Evolutionary conservation across 768 basidiomycete genomes (phyloP).

Genomic region (Pisolithus sp.): DNA sequence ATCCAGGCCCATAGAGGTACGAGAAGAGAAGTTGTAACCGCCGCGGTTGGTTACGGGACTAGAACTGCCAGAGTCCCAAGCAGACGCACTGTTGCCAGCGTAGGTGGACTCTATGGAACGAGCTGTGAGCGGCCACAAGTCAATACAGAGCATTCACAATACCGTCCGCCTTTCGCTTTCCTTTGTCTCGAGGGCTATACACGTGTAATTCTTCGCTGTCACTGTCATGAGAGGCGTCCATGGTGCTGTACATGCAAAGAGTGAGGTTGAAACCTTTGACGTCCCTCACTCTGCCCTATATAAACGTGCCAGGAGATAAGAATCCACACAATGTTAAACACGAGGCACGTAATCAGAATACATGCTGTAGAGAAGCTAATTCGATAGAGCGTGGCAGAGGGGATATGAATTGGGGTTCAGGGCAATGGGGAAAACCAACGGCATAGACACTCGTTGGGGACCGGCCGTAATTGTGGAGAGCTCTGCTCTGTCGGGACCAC

Average conservation of each 20-base stretch:
- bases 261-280: too few relatives aligned
- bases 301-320: neutral
- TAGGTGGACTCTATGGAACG: too few relatives aligned
- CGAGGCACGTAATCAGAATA: neutral
- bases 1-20: neutral
- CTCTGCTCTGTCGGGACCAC: too few relatives aligned
- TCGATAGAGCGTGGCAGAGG: too few relatives aligned
- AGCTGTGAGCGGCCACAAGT: too few relatives aligned
- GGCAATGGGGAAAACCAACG: too few relatives aligned
- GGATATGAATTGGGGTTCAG: too few relatives aligned
- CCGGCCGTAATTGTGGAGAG: too few relatives aligned
- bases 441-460: too few relatives aligned
- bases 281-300: neutral
- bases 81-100: too few relatives aligned
- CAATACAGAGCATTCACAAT: too few relatives aligned
- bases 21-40: neutral
- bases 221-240: neutral
- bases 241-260: neutral
- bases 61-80: too few relatives aligned
- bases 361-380: neutral
- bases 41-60: neutral
- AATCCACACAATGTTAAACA: neutral
- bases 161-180: neutral
- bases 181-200: neutral
- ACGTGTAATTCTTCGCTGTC: neutral